Percentiles rank a stretch among this genome's conserved stretches.
phyloP scores from a whole-genome alignment of 805 yeast species.

The Candida boleticola region DNA sequence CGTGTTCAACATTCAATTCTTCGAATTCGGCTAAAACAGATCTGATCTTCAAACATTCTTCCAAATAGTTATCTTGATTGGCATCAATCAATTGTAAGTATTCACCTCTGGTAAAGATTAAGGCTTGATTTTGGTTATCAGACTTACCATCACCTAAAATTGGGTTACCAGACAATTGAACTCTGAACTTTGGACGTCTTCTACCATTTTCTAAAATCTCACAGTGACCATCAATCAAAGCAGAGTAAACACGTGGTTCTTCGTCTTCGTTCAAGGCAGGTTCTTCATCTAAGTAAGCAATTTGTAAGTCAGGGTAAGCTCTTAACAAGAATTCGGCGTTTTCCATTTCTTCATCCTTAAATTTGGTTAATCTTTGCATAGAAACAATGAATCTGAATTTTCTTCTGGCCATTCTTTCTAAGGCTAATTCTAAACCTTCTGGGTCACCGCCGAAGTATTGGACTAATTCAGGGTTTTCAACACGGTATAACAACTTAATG shows the following conservation, averaged over 20 bases:
- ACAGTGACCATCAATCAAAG: conserved; percentile 71
- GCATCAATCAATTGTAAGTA: conserved; percentile 80
- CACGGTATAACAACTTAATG: conserved; percentile 41
- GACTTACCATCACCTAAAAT: conserved; percentile 83
- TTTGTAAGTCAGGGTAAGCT: conserved; percentile 67
- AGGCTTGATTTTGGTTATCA: conserved; percentile 77
- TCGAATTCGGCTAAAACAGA: conserved; percentile 76
- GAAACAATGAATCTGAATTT: conserved; percentile 66
- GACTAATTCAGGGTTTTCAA: conserved; percentile 47
- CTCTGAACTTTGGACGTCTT: conserved; percentile 59
- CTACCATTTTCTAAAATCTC: conserved; percentile 56
- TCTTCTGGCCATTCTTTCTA: conserved; percentile 69
- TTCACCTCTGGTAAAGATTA: conserved; percentile 76
- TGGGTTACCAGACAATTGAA: conserved; percentile 75
- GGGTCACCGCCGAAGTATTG: conserved; percentile 99
- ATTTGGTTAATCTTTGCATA: conserved; percentile 58
- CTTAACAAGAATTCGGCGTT: conserved; percentile 57
- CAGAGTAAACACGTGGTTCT: conserved; percentile 52
- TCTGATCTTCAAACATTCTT: conserved; percentile 78
- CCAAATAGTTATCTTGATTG: conserved; percentile 78
- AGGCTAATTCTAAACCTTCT: conserved; percentile 91
- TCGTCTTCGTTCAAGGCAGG: conserved; percentile 39
- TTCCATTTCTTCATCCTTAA: conserved; percentile 55
- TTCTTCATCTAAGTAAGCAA: conserved; percentile 59
- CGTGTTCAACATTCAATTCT: conserved; percentile 57